These are phyloP conservation scores for Vitis labrusca DNA, from an alignment of 164 flowering plant species.

Conservation along the genomic window DNA sequence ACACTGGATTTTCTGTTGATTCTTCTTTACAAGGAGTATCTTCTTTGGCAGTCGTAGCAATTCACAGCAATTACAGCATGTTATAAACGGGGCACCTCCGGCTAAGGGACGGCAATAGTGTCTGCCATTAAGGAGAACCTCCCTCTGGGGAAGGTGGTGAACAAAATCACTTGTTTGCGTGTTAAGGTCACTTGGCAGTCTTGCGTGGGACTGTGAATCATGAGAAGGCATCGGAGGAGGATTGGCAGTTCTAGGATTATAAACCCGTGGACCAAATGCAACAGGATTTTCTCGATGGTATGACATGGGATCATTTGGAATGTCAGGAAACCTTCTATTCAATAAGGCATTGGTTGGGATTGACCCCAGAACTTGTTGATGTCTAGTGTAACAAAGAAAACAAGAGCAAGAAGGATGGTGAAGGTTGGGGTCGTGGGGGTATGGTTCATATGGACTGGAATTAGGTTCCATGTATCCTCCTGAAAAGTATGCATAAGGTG, in stretches of 20 bases:
- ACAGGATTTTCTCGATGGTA: slow-evolving; percentile 30
- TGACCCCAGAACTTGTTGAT: slow-evolving; percentile 37
- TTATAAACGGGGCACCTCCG: slow-evolving; percentile 81
- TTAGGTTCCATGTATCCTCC: slow-evolving; percentile 35
- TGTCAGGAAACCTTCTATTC: slow-evolving; percentile 32
- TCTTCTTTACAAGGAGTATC: slow-evolving; percentile 23
- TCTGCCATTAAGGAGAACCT: slow-evolving; percentile 22
- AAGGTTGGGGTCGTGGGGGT: slow-evolving; percentile 32
- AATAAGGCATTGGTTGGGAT: slow-evolving; percentile 28
- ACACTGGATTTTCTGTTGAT: slow-evolving; percentile 50
- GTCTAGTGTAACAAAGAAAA: slow-evolving; percentile 46
- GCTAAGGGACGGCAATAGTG: slow-evolving; percentile 50
- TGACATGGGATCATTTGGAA: slow-evolving; percentile 29
- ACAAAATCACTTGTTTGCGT: slow-evolving; percentile 34
- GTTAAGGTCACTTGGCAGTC: slow-evolving; percentile 49
- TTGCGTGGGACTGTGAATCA: slow-evolving; percentile 30
- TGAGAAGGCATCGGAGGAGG: slow-evolving; percentile 25
- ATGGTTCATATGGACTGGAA: slow-evolving; percentile 31
- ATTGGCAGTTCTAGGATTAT: slow-evolving; percentile 25
- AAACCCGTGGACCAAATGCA: slow-evolving; percentile 29
- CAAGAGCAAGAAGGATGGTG: slow-evolving; percentile 70
- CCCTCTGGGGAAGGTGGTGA: slow-evolving; percentile 33
- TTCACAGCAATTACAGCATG: slow-evolving; percentile 70
- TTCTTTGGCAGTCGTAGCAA: slow-evolving; percentile 64
- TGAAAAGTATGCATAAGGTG: slow-evolving; percentile 34